Evolutionary conservation across 2,329 filamentous ascomycete genomes (phyloP).

Genomic region (Fusarium virguliforme): DNA sequence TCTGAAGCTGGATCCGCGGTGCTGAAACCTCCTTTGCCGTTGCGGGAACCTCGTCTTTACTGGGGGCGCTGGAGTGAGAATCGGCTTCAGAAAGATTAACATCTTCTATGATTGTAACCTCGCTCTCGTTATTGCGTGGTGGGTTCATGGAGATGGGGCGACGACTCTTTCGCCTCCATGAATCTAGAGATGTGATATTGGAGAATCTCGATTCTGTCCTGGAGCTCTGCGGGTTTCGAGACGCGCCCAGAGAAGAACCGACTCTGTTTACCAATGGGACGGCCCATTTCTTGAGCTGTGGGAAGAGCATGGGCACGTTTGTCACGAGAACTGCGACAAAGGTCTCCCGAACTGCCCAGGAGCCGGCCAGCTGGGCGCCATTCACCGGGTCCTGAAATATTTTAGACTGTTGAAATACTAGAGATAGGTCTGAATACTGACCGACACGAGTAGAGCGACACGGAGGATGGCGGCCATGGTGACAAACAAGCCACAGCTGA

Average conservation of each 20-base stretch:
- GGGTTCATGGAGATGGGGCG: constrained; percentile 27
- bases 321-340: constrained; percentile 63
- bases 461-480: constrained; percentile 59
- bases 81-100: constrained; percentile 42
- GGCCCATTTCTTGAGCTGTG: constrained; percentile 60
- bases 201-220: constrained; percentile 39
- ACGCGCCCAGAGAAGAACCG: constrained; percentile 42
- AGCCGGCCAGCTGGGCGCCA: constrained; percentile 60
- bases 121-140: constrained; percentile 46
- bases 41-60: constrained; percentile 11
- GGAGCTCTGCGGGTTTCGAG: constrained; percentile 34
- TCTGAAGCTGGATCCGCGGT: constrained; percentile 27
- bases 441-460: constrained; percentile 51
- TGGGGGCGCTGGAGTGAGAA: constrained; percentile 8
- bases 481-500: constrained; percentile 60
- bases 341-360: constrained; percentile 62
- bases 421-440: constrained; percentile 25
- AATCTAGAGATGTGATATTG: constrained; percentile 38
- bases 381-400: constrained; percentile 58
- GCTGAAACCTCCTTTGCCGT: constrained; percentile 5
- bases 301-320: constrained; percentile 64
- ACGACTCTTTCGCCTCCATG: constrained; percentile 43
- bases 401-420: not conserved
- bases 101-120: constrained; percentile 44
- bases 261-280: constrained; percentile 47